phyloP scores from a whole-genome alignment of 2,329 filamentous ascomycete species.

The Epicoccum nigrum region DNA sequence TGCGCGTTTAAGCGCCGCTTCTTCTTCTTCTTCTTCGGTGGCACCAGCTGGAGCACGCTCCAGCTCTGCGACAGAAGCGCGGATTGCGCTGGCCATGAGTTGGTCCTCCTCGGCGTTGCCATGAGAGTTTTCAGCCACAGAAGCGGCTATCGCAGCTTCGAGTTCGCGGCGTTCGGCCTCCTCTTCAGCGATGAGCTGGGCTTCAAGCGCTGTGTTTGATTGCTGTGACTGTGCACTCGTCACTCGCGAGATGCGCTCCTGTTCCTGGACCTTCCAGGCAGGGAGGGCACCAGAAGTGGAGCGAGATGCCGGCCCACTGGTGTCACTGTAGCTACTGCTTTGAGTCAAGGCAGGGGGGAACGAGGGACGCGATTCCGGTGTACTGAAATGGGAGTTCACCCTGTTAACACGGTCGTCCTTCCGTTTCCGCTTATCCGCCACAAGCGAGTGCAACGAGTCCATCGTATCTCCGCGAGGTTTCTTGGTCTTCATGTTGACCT shows the following conservation, averaged over 20 bases:
- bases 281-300: constrained; percentile 24
- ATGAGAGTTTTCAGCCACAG: constrained; percentile 70
- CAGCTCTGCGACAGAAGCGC: constrained; percentile 70
- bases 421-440: constrained; percentile 43
- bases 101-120: constrained; percentile 74
- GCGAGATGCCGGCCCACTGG: constrained; percentile 20
- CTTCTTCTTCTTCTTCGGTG: constrained; percentile 49
- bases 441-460: constrained; percentile 56
- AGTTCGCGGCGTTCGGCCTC: constrained; percentile 64
- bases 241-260: constrained; percentile 32
- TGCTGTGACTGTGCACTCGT: constrained; percentile 19
- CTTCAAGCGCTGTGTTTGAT: constrained; percentile 22
- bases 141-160: constrained; percentile 70
- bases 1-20: constrained; percentile 56
- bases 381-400: constrained; percentile 27
- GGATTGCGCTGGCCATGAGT: constrained; percentile 73
- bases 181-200: constrained; percentile 34
- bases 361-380: constrained; percentile 22
- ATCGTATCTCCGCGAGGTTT: constrained; percentile 58
- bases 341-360: constrained; percentile 22
- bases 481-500: constrained; percentile 64
- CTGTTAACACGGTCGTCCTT: constrained; percentile 45
- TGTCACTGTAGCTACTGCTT: constrained; percentile 21
- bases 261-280: constrained; percentile 28
- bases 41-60: constrained; percentile 42